These are phyloP conservation scores for Dipteronia sinensis DNA, from an alignment of 345 rosid species.

Conservation along the genomic window DNA sequence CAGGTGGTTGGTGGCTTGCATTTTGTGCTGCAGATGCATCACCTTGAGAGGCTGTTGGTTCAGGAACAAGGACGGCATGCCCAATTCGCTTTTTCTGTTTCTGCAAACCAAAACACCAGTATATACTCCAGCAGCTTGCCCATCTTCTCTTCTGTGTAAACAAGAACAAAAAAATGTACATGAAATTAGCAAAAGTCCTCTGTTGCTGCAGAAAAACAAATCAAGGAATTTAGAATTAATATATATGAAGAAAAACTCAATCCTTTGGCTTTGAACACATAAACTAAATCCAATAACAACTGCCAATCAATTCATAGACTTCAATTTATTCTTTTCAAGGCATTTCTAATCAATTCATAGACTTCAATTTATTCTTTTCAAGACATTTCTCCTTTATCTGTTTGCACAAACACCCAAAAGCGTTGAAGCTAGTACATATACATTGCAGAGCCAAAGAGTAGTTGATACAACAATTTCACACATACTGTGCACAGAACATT, in stretches of 20 bases:
- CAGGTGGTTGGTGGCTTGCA: slow-evolving; percentile 41
- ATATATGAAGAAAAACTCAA: neutral
- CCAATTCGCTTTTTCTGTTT: slow-evolving; percentile 66
- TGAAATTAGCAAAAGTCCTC: slow-evolving; percentile 6
- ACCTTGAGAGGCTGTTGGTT: slow-evolving; percentile 35
- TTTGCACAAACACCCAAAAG: slow-evolving; percentile 2
- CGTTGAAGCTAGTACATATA: neutral
- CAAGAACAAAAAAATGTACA: slow-evolving; percentile 10
- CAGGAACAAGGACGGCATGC: slow-evolving; percentile 64
- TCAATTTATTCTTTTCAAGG: neutral
- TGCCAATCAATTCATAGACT: neutral
- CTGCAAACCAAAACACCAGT: slow-evolving; percentile 77
- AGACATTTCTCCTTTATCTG: neutral
- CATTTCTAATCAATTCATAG: neutral
- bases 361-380: neutral
- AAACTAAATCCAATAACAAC: neutral
- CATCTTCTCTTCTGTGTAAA: slow-evolving; percentile 68
- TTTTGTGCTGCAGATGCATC: slow-evolving; percentile 42
- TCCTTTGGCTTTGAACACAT: neutral
- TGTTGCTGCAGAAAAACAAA: neutral
- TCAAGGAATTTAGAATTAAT: slow-evolving; percentile 4
- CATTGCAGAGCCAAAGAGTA: slow-evolving; percentile 5
- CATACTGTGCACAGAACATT: neutral
- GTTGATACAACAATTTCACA: neutral
- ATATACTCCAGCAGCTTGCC: slow-evolving; percentile 65